Percentiles rank a stretch among this genome's conserved stretches.
Evolutionary conservation across 768 basidiomycete genomes (phyloP).

Genomic region (Cubamyces sp.): DNA sequence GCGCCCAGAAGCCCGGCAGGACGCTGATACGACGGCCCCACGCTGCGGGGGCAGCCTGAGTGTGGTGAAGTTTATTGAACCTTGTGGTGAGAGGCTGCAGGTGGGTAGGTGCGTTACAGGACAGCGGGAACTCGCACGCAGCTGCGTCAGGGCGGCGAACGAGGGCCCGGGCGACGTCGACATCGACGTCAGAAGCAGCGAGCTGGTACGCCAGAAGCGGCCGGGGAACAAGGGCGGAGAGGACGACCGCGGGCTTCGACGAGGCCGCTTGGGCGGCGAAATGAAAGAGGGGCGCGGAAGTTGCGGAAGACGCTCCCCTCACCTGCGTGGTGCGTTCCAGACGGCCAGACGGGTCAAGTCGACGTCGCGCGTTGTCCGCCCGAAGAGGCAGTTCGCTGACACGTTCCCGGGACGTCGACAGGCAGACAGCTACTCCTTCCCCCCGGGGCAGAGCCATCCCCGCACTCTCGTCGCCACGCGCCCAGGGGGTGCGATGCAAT

Average conservation of each 20-base stretch:
- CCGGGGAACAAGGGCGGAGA: constrained; percentile 11
- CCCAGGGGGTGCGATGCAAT: background rate
- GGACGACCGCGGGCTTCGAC: constrained; percentile 6
- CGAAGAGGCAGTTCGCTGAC: constrained; percentile 3
- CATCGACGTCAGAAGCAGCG: too few relatives aligned
- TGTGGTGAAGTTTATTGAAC: constrained; percentile 9
- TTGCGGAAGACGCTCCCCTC: background rate
- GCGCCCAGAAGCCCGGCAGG: background rate
- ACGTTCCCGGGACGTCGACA: constrained; percentile 1
- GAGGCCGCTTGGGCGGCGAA: background rate
- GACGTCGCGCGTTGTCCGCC: constrained; percentile 9
- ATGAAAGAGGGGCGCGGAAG: constrained; percentile 4
- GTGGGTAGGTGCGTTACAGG: too few relatives aligned
- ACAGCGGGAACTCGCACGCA: too few relatives aligned
- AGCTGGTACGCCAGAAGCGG: constrained; percentile 6
- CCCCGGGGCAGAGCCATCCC: background rate
- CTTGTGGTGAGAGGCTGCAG: background rate
- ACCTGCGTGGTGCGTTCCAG: constrained; percentile 8
- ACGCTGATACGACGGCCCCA: background rate
- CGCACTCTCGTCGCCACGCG: constrained; percentile 5
- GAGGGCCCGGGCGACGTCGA: constrained; percentile 1
- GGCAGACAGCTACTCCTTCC: background rate
- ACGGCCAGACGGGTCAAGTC: constrained; percentile 3
- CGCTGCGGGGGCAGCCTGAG: background rate
- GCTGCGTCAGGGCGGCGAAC: too few relatives aligned